phyloP scores from a whole-genome alignment of 2,329 filamentous ascomycete genomes.

The Dactylellina haptotyla region DNA sequence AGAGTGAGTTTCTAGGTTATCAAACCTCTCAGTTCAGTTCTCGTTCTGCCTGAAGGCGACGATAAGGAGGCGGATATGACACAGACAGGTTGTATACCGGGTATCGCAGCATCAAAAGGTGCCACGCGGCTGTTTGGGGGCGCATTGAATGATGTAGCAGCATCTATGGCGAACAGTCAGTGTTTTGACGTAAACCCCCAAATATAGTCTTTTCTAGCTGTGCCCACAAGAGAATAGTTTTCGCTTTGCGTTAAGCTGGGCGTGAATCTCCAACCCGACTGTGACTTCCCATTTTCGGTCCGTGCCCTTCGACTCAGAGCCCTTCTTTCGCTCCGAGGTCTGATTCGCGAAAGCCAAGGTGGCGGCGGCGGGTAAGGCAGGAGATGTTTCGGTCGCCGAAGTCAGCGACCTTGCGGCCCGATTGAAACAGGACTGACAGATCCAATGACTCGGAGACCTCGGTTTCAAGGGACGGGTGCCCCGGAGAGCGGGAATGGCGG shows the following conservation, averaged over 20 bases:
- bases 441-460: conserved; percentile 13
- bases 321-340: not conserved
- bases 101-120: conserved; percentile 86
- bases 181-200: not conserved
- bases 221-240: conserved; percentile 83
- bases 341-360: not conserved
- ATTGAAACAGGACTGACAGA: conserved; percentile 38
- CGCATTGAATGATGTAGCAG: conserved; percentile 72
- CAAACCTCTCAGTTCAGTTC: conserved; percentile 80
- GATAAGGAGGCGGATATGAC: conserved; percentile 75
- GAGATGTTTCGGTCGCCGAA: conserved; percentile 10
- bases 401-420: conserved; percentile 5
- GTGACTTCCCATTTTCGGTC: conserved; percentile 80
- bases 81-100: conserved; percentile 80
- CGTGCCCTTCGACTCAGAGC: not conserved
- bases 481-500: conserved; percentile 12
- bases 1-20: conserved; percentile 73
- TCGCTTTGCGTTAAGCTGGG: conserved; percentile 85
- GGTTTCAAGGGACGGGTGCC: conserved; percentile 3
- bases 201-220: not conserved
- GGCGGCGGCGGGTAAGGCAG: not conserved
- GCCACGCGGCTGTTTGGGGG: conserved; percentile 86
- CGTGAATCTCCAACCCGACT: conserved; percentile 96
- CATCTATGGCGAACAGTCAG: conserved; percentile 59
- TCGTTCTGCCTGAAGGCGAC: conserved; percentile 72